Conservation (phyloP, 805 yeast genomes). For the Cyberlindnera bimundalis region DNA sequence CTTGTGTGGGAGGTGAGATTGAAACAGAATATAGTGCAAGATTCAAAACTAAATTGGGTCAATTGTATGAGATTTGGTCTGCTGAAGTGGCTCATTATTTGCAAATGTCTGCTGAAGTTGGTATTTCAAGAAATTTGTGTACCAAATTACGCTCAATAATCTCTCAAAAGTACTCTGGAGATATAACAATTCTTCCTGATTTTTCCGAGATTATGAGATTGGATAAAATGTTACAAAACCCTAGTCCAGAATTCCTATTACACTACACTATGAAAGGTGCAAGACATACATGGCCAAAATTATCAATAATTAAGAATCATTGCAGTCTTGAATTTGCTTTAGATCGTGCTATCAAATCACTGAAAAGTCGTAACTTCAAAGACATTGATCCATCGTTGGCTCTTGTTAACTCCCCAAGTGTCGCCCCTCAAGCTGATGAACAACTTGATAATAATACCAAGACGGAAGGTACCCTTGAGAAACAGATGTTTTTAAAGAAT, state of each 20-base stretch:
- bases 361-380: slow-evolving; percentile 60
- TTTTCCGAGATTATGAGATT: slow-evolving; percentile 53
- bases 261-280: slow-evolving; percentile 80
- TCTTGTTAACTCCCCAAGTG: slow-evolving; percentile 24
- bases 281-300: slow-evolving; percentile 89
- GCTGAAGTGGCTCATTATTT: slow-evolving; percentile 78
- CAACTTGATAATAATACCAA: neutral
- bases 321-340: slow-evolving; percentile 86
- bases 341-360: slow-evolving; percentile 69
- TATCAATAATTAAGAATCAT: slow-evolving; percentile 81
- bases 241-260: slow-evolving; percentile 70
- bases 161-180: slow-evolving; percentile 88
- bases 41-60: slow-evolving; percentile 48
- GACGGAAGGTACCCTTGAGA: neutral
- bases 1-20: slow-evolving; percentile 65
- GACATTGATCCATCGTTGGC: slow-evolving; percentile 25
- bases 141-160: slow-evolving; percentile 73
- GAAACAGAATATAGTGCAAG: slow-evolving; percentile 58
- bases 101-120: slow-evolving; percentile 70
- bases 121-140: slow-evolving; percentile 67
- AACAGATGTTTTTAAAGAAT: neutral
- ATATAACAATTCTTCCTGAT: slow-evolving; percentile 88
- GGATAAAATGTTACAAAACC: slow-evolving; percentile 67
- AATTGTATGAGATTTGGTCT: slow-evolving; percentile 54
- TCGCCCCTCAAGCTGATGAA: slow-evolving; percentile 1